A percentile compares a stretch with the other conserved stretches of the same genome.
Evolutionary conservation across 1,284 basidiomycete genomes (phyloP).

Genomic region (Austroboletus niveus): DNA sequence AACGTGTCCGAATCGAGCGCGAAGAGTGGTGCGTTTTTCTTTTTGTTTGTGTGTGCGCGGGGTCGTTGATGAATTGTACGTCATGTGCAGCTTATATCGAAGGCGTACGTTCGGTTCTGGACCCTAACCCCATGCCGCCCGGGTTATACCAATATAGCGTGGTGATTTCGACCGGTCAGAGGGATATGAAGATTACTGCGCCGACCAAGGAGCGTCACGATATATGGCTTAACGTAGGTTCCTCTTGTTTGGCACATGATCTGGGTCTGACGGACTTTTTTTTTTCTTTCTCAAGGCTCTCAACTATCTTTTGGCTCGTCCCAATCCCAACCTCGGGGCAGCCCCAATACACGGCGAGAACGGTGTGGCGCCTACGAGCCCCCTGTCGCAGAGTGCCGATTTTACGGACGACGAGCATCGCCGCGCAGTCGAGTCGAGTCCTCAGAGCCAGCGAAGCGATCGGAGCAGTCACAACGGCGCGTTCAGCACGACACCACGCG

Average conservation of each 20-base stretch:
- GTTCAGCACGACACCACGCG: constrained; percentile 73
- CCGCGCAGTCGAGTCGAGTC: constrained; percentile 51
- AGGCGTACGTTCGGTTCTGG: constrained; percentile 84
- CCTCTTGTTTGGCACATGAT: constrained; percentile 1
- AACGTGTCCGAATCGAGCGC: constrained; percentile 89
- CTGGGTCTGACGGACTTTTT: constrained; percentile 12
- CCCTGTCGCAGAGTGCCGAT: constrained; percentile 47
- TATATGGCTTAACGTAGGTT: constrained; percentile 86
- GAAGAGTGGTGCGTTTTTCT: constrained; percentile 82
- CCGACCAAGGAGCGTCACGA: constrained; percentile 93
- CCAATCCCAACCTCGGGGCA: constrained; percentile 43
- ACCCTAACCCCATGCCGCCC: constrained; percentile 91
- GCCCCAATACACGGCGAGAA: constrained; percentile 43
- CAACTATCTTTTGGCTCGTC: constrained; percentile 78
- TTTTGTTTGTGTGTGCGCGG: constrained; percentile 4
- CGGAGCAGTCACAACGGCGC: constrained; percentile 56
- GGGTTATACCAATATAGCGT: constrained; percentile 93
- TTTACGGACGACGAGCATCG: constrained; percentile 50
- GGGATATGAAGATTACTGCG: constrained; percentile 98
- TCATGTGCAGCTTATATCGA: constrained; percentile 86
- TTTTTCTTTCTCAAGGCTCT: constrained; percentile 55
- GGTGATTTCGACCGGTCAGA: constrained; percentile 86
- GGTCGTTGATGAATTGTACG: constrained; percentile 11
- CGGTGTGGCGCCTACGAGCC: constrained; percentile 48
- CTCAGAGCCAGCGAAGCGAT: constrained; percentile 66